Base-by-base conservation (phyloP, 192 early-diverging fungal species). In the Coemansia sp. region DNA sequence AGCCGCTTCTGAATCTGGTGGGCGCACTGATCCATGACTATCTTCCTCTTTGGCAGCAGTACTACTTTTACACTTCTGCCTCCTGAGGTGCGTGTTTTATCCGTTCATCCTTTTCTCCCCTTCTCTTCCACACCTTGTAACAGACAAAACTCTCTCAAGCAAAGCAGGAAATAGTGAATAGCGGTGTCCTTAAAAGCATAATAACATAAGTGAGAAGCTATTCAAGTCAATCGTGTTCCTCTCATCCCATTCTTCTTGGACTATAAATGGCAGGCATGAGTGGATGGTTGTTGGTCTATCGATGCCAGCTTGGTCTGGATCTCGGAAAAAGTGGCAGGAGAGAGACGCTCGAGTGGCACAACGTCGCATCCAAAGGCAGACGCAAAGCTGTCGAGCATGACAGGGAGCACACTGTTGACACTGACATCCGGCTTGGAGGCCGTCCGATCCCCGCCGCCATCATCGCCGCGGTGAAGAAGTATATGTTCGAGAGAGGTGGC, bases 31-130 rank as follows among this genome's bases (percentile, higher is more conserved):
- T 95, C 44, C 86, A 86, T 23, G 94, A 96, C 77, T 96, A 96
- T 76, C 89, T 92, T 72, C 92, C 93, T 7, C 81, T 96, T 21
- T 95, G 92, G 92, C 89, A 96, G 79, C 87, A 87, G 52, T 88
- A 93, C 66, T 92, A 96, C 76, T 96, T 94, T 71, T 96, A 96
- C 76, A 96, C 89, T 6, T 84, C 88, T 13, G 86, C 72, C 8
- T 87, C 87, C 16, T 87, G 85, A 69, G 1, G 32, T 32, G 32
- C 4, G 32, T 32, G 32, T 32, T 32, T 32, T 32, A 32, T 32
- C 32, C 4, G 32, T 32, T 4, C 32, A 32, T 4, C 32, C 32
- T 4, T 32, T 32, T 32, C 32, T 32, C 32, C 2, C 4, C 0
- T 32, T 32, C 32, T 32, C 32, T 32, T 32, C 2, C 32, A 32